Conservation (phyloP, 139 green algal genomes). For the Tetraselmis chui region DNA sequence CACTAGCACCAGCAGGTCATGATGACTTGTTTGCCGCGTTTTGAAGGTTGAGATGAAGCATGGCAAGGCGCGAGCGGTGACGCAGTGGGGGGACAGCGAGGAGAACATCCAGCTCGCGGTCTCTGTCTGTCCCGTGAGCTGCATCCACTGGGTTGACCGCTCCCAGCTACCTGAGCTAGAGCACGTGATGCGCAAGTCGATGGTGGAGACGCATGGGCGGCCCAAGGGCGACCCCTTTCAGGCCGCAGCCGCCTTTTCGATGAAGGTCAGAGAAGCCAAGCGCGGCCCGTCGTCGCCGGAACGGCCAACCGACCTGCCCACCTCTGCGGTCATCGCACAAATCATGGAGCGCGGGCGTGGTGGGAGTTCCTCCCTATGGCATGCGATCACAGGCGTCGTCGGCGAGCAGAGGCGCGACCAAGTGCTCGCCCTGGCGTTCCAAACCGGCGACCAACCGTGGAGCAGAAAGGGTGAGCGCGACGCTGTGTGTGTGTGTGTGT, state of each 20-base stretch:
- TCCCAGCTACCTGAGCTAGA: constrained; percentile 13
- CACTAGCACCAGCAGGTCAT: too few species aligned
- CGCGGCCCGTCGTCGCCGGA: too few species aligned
- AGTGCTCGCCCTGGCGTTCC: too few species aligned
- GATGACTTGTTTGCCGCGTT: not conserved
- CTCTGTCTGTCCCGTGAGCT: constrained; percentile 27
- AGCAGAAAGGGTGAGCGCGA: not conserved
- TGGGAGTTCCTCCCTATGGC: not conserved
- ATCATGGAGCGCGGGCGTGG: not conserved
- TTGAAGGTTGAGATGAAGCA: constrained; percentile 6
- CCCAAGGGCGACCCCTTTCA: not conserved
- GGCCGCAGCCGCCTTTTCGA: not conserved
- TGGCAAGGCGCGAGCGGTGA: constrained; percentile 17
- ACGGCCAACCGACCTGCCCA: not conserved
- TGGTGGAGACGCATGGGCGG: not conserved
- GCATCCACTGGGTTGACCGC: constrained; percentile 33
- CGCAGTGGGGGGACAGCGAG: constrained; percentile 28
- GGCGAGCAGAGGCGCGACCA: too few species aligned
- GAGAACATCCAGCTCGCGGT: constrained; percentile 27
- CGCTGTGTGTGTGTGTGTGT: too few species aligned
- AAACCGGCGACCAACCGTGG: too few species aligned
- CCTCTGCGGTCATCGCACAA: not conserved
- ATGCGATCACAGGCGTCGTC: not conserved
- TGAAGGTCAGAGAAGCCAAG: not conserved
- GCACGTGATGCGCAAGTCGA: not conserved